Percentiles rank a stretch among this genome's conserved stretches.
Conservation (phyloP, 176 grass and related monocot species). For the Dendrocalamus sinicus region DNA sequence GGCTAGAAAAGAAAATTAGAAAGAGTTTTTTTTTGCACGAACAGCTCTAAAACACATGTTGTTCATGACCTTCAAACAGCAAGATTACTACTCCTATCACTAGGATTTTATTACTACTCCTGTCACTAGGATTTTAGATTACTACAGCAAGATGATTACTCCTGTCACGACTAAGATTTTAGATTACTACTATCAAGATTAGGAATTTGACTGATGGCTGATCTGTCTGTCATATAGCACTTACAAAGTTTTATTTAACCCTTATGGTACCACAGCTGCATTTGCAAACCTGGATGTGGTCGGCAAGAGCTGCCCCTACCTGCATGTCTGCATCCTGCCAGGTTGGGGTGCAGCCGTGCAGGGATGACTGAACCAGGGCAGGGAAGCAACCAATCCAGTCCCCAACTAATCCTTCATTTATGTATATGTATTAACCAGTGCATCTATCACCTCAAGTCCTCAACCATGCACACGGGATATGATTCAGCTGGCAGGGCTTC, state of each 20-base stretch:
- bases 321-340: constrained; percentile 41
- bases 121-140: background rate
- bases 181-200: too few relatives aligned
- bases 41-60: background rate
- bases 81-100: background rate
- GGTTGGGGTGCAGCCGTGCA: background rate
- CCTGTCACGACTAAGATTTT: constrained; percentile 1
- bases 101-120: background rate
- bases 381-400: constrained; percentile 30
- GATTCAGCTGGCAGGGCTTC: constrained; percentile 23
- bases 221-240: background rate
- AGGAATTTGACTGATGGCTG: background rate
- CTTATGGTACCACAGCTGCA: background rate
- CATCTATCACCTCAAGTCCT: background rate
- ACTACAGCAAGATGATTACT: background rate
- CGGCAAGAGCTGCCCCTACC: constrained; percentile 21
- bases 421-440: constrained; percentile 19
- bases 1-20: too few relatives aligned
- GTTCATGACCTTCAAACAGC: background rate
- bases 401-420: constrained; percentile 39
- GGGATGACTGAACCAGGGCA: constrained; percentile 22
- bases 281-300: constrained; percentile 13
- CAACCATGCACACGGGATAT: constrained; percentile 23
- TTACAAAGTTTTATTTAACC: background rate
- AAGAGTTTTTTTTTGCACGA: too few relatives aligned